These are phyloP conservation scores for Malus hybrid DNA, from an alignment of 331 rosid species.

Conservation along the genomic window DNA sequence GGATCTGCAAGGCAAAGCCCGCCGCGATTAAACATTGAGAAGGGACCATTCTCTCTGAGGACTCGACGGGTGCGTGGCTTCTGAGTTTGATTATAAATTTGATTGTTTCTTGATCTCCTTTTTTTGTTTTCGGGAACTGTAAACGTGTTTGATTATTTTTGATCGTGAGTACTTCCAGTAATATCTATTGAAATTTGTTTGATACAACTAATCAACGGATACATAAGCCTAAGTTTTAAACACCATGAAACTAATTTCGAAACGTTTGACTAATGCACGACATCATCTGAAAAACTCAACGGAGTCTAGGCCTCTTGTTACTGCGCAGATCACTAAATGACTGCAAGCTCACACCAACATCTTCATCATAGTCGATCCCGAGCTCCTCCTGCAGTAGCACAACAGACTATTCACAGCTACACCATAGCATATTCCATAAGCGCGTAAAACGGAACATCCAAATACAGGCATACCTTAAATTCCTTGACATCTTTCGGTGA, in stretches of 20 bases:
- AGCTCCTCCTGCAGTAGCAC: constrained; percentile 68
- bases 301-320: constrained; percentile 48
- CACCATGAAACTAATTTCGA: constrained; percentile 7
- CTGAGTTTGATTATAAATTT: constrained; percentile 7
- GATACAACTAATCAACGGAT: not conserved
- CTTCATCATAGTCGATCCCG: constrained; percentile 77
- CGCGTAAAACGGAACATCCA: not conserved
- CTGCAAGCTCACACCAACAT: constrained; percentile 65
- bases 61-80: constrained; percentile 22
- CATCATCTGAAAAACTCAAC: constrained; percentile 23
- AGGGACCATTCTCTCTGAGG: constrained; percentile 47
- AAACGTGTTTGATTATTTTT: not conserved
- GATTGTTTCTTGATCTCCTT: not conserved
- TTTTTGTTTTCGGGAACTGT: not conserved
- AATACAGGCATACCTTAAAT: constrained; percentile 47
- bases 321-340: constrained; percentile 38
- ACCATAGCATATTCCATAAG: not conserved
- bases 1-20: constrained; percentile 27
- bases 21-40: constrained; percentile 35
- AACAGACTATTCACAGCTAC: not conserved
- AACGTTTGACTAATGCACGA: constrained; percentile 1
- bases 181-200: not conserved
- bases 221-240: not conserved
- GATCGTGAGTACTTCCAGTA: not conserved
- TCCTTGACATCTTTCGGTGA: constrained; percentile 81